These are phyloP conservation scores for Tuber calosporum DNA, from an alignment of 495 filamentous ascomycete species.

Conservation along the genomic window DNA sequence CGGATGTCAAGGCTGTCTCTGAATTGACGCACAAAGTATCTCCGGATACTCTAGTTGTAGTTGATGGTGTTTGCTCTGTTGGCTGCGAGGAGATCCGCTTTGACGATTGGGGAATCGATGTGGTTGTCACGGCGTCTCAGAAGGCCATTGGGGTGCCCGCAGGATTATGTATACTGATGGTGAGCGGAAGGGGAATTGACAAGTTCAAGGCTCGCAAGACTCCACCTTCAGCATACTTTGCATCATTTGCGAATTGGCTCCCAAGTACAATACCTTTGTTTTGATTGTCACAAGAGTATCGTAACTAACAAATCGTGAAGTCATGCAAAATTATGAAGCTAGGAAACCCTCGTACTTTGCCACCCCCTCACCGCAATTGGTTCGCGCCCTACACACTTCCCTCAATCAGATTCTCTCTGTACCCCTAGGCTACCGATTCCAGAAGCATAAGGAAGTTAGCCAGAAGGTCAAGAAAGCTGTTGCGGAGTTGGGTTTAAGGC, in stretches of 20 bases:
- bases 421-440: slow-evolving; percentile 72
- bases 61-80: slow-evolving; percentile 95
- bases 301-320: slow-evolving; percentile 40
- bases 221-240: slow-evolving; percentile 79
- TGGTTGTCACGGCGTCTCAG: slow-evolving; percentile 86
- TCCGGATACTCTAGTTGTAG: slow-evolving; percentile 80
- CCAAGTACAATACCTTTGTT: slow-evolving; percentile 54
- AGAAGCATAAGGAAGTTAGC: slow-evolving; percentile 64
- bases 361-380: slow-evolving; percentile 86
- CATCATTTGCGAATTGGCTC: slow-evolving; percentile 92
- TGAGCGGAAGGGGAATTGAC: slow-evolving; percentile 80
- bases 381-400: slow-evolving; percentile 92
- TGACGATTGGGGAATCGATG: slow-evolving; percentile 89
- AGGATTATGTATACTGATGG: slow-evolving; percentile 86
- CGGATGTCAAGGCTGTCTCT: slow-evolving; percentile 75
- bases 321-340: slow-evolving; percentile 98
- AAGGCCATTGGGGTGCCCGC: slow-evolving; percentile 95
- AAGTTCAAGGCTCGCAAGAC: slow-evolving; percentile 69
- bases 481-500: slow-evolving; percentile 70
- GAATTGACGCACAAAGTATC: slow-evolving; percentile 76
- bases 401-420: slow-evolving; percentile 73
- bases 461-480: slow-evolving; percentile 76
- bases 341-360: slow-evolving; percentile 97
- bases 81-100: slow-evolving; percentile 93
- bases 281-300: not conserved